Percentiles rank a stretch among this genome's conserved stretches.
Evolutionary conservation across 1,284 basidiomycete genomes (phyloP).

Genomic region (Cryptococcus maquisensis): DNA sequence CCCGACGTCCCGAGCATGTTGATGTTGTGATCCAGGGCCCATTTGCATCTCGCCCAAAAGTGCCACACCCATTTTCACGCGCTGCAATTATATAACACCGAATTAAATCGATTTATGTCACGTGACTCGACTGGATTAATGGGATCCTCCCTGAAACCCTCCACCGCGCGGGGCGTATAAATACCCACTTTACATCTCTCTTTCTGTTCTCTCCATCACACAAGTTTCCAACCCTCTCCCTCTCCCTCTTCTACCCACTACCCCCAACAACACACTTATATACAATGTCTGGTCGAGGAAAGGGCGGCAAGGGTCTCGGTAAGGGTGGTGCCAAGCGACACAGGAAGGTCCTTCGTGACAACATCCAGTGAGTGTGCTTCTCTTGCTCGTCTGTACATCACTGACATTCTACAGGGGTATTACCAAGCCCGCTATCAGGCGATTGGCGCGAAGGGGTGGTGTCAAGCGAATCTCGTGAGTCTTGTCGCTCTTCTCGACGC

Average conservation of each 20-base stretch:
- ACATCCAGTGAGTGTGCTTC: conserved; percentile 57
- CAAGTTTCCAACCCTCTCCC: background rate
- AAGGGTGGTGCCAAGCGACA: conserved; percentile 84
- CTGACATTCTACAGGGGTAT: conserved; percentile 51
- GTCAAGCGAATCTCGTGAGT: conserved; percentile 88
- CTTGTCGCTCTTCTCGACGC: too few species aligned
- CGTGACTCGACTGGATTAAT: too few species aligned
- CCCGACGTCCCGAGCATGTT: too few species aligned
- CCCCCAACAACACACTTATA: conserved; percentile 8
- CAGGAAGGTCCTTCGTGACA: conserved; percentile 74
- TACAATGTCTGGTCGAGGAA: conserved; percentile 71
- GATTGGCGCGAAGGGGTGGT: conserved; percentile 88
- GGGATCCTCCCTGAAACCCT: too few species aligned
- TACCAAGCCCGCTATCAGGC: conserved; percentile 84
- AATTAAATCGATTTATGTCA: too few species aligned
- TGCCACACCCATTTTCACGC: too few species aligned
- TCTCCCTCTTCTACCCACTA: background rate
- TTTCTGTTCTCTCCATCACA: background rate
- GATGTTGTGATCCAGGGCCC: too few species aligned
- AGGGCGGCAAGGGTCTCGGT: conserved; percentile 60
- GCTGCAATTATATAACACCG: too few species aligned
- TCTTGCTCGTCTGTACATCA: background rate
- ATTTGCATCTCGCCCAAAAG: too few species aligned
- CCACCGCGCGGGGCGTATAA: background rate
- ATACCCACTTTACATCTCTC: background rate